Evolutionary conservation across 192 early-diverging fungal species (phyloP), one percentile per base, ranked within the genome.

Genomic region (Umbelopsis sp.): DNA sequence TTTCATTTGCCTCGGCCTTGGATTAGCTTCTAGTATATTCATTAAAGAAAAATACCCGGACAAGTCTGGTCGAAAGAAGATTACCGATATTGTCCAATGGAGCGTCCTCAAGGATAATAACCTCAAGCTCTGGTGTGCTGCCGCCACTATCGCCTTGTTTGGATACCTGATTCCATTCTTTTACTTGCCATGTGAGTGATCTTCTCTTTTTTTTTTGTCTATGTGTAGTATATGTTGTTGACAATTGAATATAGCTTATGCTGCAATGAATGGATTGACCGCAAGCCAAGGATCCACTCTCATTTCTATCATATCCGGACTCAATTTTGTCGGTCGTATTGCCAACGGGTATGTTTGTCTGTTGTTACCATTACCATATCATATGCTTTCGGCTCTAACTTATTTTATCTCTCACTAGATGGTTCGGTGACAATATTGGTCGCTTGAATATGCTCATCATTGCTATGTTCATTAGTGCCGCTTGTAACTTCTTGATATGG

Each of bases 111-210:
- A 71, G 31, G 66, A 74, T 11, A 45, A 24, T 11, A 74, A 70
- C 21, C 73, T 70, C 24, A 12, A 73, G 2, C 41, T 78, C 5
- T 78, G 69, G 65, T 38, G 56, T 32, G 17, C 70, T 45, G 77
- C 67, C 16, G 70, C 72, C 24, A 49, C 66, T 20, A 59, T 73
- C 26, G 20, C 41, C 2, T 29, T 78, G 4, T 52, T 69, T 20
- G 77, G 72, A 0, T 78, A 68, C 47, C 74, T 74, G 45, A 45
- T 72, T 22, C 72, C 76, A 16, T 78, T 70, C 68, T 73, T 56
- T 22, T 78, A 69, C 24, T 22, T 78, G 9, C 77, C 77, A 43
- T 51, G 75, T 77, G 51, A 77, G 45, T 54, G 14, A n/a, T n/a
- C n/a, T n/a, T n/a, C n/a, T n/a, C n/a, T n/a, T n/a, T n/a, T n/a